Evolutionary conservation across 2,329 filamentous ascomycete genomes (phyloP).

Genomic region (Pseudofabraea citricarpa): DNA sequence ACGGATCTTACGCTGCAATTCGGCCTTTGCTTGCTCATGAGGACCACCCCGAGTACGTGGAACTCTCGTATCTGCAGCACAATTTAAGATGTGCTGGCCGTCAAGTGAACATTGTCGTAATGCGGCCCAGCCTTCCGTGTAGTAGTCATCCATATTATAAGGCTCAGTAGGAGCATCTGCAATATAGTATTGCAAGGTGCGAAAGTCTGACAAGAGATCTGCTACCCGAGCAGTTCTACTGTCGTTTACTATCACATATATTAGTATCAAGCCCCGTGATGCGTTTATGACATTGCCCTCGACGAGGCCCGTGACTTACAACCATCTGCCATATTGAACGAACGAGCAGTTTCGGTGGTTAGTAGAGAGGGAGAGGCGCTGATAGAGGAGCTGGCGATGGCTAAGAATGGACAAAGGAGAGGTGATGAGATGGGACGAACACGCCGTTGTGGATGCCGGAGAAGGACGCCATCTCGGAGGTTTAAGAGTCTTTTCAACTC

Average conservation of each 20-base stretch:
- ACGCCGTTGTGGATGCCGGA: slow-evolving; percentile 11
- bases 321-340: slow-evolving; percentile 25
- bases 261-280: slow-evolving; percentile 1
- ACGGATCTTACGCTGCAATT: slow-evolving; percentile 53
- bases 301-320: slow-evolving; percentile 18
- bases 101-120: slow-evolving; percentile 59
- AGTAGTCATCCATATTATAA: slow-evolving; percentile 50
- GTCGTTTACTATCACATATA: slow-evolving; percentile 47
- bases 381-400: slow-evolving; percentile 2
- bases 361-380: slow-evolving; percentile 9
- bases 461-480: background rate
- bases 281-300: background rate
- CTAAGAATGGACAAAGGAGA: slow-evolving; percentile 11
- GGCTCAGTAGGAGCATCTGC: slow-evolving; percentile 52
- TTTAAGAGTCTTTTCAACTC: background rate
- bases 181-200: slow-evolving; percentile 57
- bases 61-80: slow-evolving; percentile 56
- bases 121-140: slow-evolving; percentile 58
- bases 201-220: slow-evolving; percentile 58
- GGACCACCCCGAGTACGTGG: slow-evolving; percentile 47
- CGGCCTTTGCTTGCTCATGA: slow-evolving; percentile 56
- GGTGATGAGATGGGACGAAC: slow-evolving; percentile 10
- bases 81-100: slow-evolving; percentile 60
- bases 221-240: slow-evolving; percentile 55
- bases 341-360: slow-evolving; percentile 10